Percentiles rank a stretch among this genome's conserved stretches.
These are phyloP conservation scores for Leucocoprinus birnbaumii DNA, from an alignment of 768 basidiomycete species.

Conservation along the genomic window DNA sequence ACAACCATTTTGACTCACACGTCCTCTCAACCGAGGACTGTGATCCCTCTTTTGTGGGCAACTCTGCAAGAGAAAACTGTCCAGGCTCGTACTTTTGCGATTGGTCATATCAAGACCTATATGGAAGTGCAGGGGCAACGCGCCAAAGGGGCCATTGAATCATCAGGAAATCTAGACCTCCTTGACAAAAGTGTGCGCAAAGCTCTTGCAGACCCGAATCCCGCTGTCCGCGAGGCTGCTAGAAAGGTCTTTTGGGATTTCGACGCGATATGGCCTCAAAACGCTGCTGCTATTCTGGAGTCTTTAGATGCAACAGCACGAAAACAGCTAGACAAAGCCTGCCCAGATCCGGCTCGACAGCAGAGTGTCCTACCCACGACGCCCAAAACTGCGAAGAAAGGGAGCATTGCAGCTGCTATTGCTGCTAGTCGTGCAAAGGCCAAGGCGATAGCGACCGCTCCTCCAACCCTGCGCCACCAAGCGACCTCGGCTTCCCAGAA, in stretches of 20 bases:
- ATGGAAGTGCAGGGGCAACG: slow-evolving; percentile 70
- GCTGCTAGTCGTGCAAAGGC: slow-evolving; percentile 90
- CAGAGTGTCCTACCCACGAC: slow-evolving; percentile 41
- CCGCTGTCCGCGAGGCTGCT: slow-evolving; percentile 70
- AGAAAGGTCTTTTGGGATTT: slow-evolving; percentile 81
- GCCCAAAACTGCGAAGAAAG: slow-evolving; percentile 67
- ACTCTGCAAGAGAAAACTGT: slow-evolving; percentile 79
- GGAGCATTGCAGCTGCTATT: slow-evolving; percentile 81
- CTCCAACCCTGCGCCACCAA: slow-evolving; percentile 77
- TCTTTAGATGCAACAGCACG: slow-evolving; percentile 63
- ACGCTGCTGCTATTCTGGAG: slow-evolving; percentile 61
- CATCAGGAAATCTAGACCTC: slow-evolving; percentile 60
- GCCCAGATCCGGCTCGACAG: slow-evolving; percentile 56
- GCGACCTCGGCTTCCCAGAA: slow-evolving; percentile 72
- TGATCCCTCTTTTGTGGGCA: slow-evolving; percentile 67
- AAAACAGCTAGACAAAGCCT: slow-evolving; percentile 85
- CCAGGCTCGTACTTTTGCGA: slow-evolving; percentile 64
- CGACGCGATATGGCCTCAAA: slow-evolving; percentile 70
- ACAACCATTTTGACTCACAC: slow-evolving; percentile 65
- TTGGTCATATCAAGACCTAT: slow-evolving; percentile 73
- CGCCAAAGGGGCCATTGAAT: slow-evolving; percentile 65
- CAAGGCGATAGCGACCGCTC: slow-evolving; percentile 78
- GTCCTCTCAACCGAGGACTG: slow-evolving; percentile 65
- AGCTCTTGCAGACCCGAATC: slow-evolving; percentile 75
- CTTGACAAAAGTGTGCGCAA: slow-evolving; percentile 75